phyloP scores from a whole-genome alignment of 148 eudicot species.

The Chenopodium berlandieri region DNA sequence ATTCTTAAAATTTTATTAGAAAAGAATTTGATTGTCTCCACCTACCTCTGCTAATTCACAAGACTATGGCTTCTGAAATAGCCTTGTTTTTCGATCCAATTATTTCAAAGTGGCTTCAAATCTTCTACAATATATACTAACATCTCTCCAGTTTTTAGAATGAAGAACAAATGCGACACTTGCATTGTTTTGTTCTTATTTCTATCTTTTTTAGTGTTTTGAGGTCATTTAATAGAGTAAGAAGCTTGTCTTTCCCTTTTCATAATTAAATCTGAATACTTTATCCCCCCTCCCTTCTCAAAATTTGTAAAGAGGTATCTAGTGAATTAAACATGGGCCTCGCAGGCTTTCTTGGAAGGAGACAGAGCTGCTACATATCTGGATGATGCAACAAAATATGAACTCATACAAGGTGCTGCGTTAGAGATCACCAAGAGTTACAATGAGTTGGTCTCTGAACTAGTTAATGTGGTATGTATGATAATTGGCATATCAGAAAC shows the following conservation, averaged over 20 bases:
- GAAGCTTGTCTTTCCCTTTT: background rate
- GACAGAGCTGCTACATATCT: slow-evolving; percentile 62
- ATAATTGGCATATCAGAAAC: background rate
- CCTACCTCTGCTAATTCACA: no score
- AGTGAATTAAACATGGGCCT: background rate
- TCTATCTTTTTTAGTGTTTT: background rate
- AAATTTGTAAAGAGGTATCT: background rate
- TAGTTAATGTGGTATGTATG: slow-evolving; percentile 65
- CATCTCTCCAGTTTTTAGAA: background rate
- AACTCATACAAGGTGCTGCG: slow-evolving; percentile 62
- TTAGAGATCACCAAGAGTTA: slow-evolving; percentile 71
- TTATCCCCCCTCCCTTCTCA: background rate
- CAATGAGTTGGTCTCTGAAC: slow-evolving; percentile 60
- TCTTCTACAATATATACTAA: background rate
- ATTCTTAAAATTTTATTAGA: slow-evolving; percentile 3
- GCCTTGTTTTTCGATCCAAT: background rate
- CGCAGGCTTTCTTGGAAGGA: slow-evolving; percentile 76
- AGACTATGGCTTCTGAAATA: background rate
- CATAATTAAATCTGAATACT: background rate
- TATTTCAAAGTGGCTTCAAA: background rate
- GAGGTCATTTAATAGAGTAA: background rate
- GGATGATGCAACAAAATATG: slow-evolving; percentile 50
- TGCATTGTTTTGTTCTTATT: background rate
- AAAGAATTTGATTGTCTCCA: no score
- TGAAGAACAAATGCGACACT: background rate